phyloP scores from a whole-genome alignment of 805 yeast genomes.

The Candida pini region DNA sequence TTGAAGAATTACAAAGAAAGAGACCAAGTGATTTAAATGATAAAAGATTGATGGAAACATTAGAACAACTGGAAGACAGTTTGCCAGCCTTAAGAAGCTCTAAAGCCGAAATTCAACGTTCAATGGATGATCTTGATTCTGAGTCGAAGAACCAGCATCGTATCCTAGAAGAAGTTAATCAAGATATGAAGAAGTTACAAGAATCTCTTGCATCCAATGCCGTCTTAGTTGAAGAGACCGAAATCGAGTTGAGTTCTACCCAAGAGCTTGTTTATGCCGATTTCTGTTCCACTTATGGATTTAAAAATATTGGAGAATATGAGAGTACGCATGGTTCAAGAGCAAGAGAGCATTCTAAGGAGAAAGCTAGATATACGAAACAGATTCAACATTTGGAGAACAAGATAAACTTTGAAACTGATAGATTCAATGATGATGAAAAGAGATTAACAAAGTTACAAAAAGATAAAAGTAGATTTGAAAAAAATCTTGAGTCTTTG shows the following conservation, averaged over 20 bases:
- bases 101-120: slow-evolving; percentile 21
- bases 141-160: slow-evolving; percentile 48
- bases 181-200: slow-evolving; percentile 14
- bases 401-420: slow-evolving; percentile 59
- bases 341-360: slow-evolving; percentile 50
- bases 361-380: slow-evolving; percentile 53
- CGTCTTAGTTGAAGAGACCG: slow-evolving; percentile 20
- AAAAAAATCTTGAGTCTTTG: slow-evolving; percentile 27
- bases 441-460: slow-evolving; percentile 40
- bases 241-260: slow-evolving; percentile 20
- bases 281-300: slow-evolving; percentile 52
- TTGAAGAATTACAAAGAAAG: slow-evolving; percentile 35
- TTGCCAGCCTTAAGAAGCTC: slow-evolving; percentile 26
- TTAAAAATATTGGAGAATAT: slow-evolving; percentile 56
- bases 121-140: slow-evolving; percentile 28
- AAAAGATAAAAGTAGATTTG: slow-evolving; percentile 33
- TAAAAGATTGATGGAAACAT: slow-evolving; percentile 50
- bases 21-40: slow-evolving; percentile 53
- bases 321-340: slow-evolving; percentile 63
- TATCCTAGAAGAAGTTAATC: slow-evolving; percentile 18
- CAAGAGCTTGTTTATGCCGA: slow-evolving; percentile 42
- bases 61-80: slow-evolving; percentile 38
- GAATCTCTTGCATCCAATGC: slow-evolving; percentile 24
- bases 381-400: slow-evolving; percentile 57
- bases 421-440: slow-evolving; percentile 47